Evolutionary conservation across 768 basidiomycete genomes (phyloP), one percentile per base, ranked within the genome.

Genomic region (Cyclocybe aegerita): DNA sequence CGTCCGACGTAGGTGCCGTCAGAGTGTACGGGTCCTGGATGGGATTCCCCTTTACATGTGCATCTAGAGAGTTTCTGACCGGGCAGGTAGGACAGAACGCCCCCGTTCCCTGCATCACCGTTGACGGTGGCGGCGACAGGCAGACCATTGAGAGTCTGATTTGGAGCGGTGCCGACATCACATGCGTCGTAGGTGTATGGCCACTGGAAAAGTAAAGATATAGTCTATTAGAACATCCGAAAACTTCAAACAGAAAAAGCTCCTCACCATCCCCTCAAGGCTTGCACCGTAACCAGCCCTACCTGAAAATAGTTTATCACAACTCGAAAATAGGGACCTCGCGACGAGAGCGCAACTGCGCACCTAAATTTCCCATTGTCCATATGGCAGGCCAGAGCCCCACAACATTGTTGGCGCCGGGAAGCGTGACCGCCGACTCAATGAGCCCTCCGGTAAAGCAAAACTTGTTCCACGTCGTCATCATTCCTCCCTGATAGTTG

Each of bases 371-470:
- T 17, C 85, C 87, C 85, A 90, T 85, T 1, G 84, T 74, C 87
- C 88, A 88, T 3, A 90, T 69, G 43, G 88, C 88, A 41, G 90
- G 90, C 90, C 90, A 92, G 2, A 92, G 66, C 7, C 86, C 86
- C 55, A 69, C 69, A 33, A 92, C 70, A 54, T 83, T 82, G 57
- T 75, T 80, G 7, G 70, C 63, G 0, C 90, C 90, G 7, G 90
- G 90, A 41, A 93, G 69, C 29, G 72, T 75, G n/a, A 88, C 83
- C 33, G 81, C 78, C 2, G 77, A 70, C 56, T 90, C 83, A 44
- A 94, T 73, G 50, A 91, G 75, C 35, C 94, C 94, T 34, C 90
- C 92, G 30, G 91, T 91, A 69, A 96, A 94, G 71, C 92, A 98
- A 56, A 98, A 90, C 68, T 96, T 94, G 70, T 97, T 97, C 90